A percentile compares a stretch with the other conserved stretches of the same genome.
These are phyloP conservation scores for Tricholoma furcatifolium DNA, from an alignment of 768 basidiomycete genomes.

Conservation along the genomic window DNA sequence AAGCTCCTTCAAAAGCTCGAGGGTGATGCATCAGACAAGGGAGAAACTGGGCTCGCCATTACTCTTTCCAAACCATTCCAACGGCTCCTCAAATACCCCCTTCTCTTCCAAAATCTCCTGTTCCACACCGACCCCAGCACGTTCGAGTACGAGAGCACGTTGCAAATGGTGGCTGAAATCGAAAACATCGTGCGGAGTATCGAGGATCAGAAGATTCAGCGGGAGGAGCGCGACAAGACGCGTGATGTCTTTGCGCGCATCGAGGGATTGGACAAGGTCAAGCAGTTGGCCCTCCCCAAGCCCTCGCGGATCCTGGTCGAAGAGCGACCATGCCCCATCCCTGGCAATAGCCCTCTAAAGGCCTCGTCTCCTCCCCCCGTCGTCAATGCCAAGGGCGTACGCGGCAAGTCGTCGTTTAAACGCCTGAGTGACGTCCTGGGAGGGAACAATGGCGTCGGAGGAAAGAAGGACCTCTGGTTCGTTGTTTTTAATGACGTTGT, in stretches of 20 bases:
- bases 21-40: constrained; percentile 75
- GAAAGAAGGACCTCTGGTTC: constrained; percentile 90
- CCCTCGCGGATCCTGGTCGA: constrained; percentile 84
- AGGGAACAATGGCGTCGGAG: constrained; percentile 45
- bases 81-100: constrained; percentile 92
- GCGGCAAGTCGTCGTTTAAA: constrained; percentile 85
- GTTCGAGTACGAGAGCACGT: constrained; percentile 94
- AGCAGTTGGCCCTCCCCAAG: constrained; percentile 89
- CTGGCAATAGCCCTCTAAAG: constrained; percentile 34
- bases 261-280: constrained; percentile 92
- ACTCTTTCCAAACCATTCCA: constrained; percentile 97
- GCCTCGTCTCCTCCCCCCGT: constrained; percentile 41
- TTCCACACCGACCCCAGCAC: constrained; percentile 97
- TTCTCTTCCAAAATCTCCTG: constrained; percentile 95
- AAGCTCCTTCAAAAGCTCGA: constrained; percentile 76
- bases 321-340: constrained; percentile 54
- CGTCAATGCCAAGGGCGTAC: constrained; percentile 56
- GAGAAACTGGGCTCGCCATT: constrained; percentile 93
- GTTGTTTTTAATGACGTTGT: constrained; percentile 97
- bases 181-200: constrained; percentile 95
- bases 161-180: constrained; percentile 96
- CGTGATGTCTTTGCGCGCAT: constrained; percentile 95
- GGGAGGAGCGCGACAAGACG: constrained; percentile 94
- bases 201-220: constrained; percentile 96
- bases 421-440: constrained; percentile 88